These are phyloP conservation scores for Geotrichum ghanense DNA, from an alignment of 805 yeast species.

Conservation along the genomic window DNA sequence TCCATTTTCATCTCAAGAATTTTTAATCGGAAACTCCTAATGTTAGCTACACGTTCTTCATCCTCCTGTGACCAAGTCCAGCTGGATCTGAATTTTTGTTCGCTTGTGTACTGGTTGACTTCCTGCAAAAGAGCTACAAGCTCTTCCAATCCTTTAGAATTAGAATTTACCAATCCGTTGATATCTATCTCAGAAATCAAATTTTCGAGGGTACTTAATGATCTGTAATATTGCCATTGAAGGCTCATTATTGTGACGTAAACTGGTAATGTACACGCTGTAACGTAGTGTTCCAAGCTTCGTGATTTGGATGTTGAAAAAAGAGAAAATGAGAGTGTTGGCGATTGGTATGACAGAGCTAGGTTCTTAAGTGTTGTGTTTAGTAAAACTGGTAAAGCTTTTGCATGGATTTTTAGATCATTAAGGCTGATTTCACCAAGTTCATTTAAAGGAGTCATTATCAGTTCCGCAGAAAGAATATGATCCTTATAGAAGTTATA, in stretches of 20 bases:
- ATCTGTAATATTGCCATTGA: slow-evolving; percentile 31
- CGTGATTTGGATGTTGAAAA: slow-evolving; percentile 27
- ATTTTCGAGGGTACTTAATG: slow-evolving; percentile 25
- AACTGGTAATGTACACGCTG: slow-evolving; percentile 29
- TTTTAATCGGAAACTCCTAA: neutral
- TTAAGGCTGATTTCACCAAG: slow-evolving; percentile 3
- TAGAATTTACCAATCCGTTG: slow-evolving; percentile 29
- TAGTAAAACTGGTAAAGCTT: slow-evolving; percentile 12
- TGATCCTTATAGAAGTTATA: slow-evolving; percentile 14
- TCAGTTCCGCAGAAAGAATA: slow-evolving; percentile 7
- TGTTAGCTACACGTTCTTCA: slow-evolving; percentile 9
- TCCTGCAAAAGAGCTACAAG: slow-evolving; percentile 12
- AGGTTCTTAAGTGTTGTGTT: slow-evolving; percentile 14
- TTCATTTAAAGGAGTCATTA: neutral
- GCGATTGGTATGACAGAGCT: slow-evolving; percentile 17
- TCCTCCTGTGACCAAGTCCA: slow-evolving; percentile 24
- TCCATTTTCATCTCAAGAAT: neutral
- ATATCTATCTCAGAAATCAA: slow-evolving; percentile 31
- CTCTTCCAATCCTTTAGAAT: slow-evolving; percentile 23
- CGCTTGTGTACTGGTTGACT: slow-evolving; percentile 19
- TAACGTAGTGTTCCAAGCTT: slow-evolving; percentile 27
- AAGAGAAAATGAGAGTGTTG: slow-evolving; percentile 26
- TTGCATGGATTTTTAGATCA: slow-evolving; percentile 8
- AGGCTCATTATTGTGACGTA: slow-evolving; percentile 28
- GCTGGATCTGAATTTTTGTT: slow-evolving; percentile 16